Percentiles rank a stretch among this genome's conserved stretches.
Evolutionary conservation across 2,329 filamentous ascomycete species (phyloP).

Genomic region (Ophiocordyceps camponoti-floridani): DNA sequence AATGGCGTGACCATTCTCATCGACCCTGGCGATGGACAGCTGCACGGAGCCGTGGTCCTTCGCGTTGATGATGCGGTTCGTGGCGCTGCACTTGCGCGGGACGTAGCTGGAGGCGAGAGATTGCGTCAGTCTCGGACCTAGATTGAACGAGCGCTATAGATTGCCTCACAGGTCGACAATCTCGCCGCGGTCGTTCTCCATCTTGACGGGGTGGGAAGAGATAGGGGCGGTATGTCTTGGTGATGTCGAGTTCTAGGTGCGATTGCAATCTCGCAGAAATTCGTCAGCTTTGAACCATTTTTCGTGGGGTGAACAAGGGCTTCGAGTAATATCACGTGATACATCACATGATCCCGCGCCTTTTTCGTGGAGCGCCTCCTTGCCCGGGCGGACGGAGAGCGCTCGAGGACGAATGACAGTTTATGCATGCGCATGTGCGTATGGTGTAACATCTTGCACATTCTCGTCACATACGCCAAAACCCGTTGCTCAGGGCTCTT

Average conservation of each 20-base stretch:
- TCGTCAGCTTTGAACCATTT: slow-evolving; percentile 12
- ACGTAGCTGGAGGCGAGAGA: slow-evolving; percentile 50
- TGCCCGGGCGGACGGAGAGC: not conserved
- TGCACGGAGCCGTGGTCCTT: slow-evolving; percentile 99
- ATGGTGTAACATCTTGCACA: not conserved
- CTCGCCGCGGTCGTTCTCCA: slow-evolving; percentile 99
- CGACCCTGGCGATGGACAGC: slow-evolving; percentile 93
- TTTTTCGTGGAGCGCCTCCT: slow-evolving; percentile 7
- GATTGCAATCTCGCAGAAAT: slow-evolving; percentile 2
- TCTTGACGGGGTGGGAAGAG: slow-evolving; percentile 35
- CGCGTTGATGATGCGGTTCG: slow-evolving; percentile 99
- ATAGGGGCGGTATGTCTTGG: slow-evolving; percentile 6
- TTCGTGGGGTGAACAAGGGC: slow-evolving; percentile 15
- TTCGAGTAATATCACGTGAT: slow-evolving; percentile 16
- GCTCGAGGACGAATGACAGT: not conserved
- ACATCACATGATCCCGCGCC: slow-evolving; percentile 16
- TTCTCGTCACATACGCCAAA: not conserved
- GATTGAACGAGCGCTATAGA: not conserved
- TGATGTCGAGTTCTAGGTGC: slow-evolving; percentile 11
- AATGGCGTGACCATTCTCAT: slow-evolving; percentile 89
- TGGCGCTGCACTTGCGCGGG: slow-evolving; percentile 96
- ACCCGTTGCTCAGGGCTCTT: not conserved
- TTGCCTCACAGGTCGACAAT: slow-evolving; percentile 88
- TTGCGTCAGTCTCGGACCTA: not conserved
- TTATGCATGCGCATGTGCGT: not conserved